A percentile compares a stretch with the other conserved stretches of the same genome.
Evolutionary conservation across 148 eudicot genomes (phyloP).

Genomic region (Agrostemma githago): DNA sequence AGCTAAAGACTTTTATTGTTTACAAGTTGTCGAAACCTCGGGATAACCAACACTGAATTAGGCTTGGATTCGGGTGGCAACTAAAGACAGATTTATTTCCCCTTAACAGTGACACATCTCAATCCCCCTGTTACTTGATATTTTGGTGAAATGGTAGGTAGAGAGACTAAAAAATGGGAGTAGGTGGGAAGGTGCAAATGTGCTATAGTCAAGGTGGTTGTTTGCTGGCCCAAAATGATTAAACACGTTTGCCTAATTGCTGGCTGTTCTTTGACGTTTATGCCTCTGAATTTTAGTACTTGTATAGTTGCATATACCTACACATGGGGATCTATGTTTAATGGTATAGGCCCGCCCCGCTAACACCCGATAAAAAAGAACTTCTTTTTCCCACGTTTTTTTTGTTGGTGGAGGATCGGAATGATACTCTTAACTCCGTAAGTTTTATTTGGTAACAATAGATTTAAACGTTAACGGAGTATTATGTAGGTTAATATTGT

Average conservation of each 20-base stretch:
- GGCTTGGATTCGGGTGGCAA: background rate
- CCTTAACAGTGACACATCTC: background rate
- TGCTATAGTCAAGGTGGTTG: background rate
- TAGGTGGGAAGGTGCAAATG: slow-evolving; percentile 27
- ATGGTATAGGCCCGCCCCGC: background rate
- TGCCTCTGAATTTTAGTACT: background rate
- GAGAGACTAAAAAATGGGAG: slow-evolving; percentile 15
- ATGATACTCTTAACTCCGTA: too few relatives aligned
- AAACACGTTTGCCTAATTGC: slow-evolving; percentile 5
- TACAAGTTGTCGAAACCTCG: too few relatives aligned
- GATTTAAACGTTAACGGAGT: too few relatives aligned
- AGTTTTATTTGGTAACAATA: too few relatives aligned
- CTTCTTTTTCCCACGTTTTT: too few relatives aligned
- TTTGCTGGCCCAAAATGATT: slow-evolving; percentile 15
- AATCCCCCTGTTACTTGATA: background rate
- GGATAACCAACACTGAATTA: background rate
- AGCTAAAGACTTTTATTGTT: background rate
- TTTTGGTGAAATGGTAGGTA: slow-evolving; percentile 19
- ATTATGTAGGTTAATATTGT: background rate
- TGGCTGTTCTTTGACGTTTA: background rate
- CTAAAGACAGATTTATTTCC: background rate
- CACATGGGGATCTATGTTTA: background rate
- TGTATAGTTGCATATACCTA: too few relatives aligned
- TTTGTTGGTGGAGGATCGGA: too few relatives aligned
- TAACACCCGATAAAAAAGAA: background rate